Conservation (phyloP, 176 grass and related monocot genomes). For the Paspalum notatum region DNA sequence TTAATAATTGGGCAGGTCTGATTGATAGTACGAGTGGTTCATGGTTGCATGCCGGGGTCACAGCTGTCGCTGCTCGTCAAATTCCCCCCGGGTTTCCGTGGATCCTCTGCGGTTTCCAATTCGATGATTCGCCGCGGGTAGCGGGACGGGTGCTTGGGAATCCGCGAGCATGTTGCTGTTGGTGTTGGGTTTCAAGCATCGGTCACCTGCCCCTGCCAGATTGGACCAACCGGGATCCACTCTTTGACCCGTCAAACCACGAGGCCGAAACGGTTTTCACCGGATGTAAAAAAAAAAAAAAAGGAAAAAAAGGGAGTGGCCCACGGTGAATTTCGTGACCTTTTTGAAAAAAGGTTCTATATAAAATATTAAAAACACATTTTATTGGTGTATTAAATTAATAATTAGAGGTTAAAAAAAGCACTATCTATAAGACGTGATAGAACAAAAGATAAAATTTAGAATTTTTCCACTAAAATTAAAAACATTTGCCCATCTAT, state of each 20-base stretch:
- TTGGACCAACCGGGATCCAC: background rate
- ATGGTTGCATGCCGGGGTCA: conserved; percentile 30
- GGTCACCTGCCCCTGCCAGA: background rate
- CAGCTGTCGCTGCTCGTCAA: conserved; percentile 43
- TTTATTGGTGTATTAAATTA: too few relatives aligned
- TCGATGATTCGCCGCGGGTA: background rate
- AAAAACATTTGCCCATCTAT: too few relatives aligned
- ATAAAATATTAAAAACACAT: too few relatives aligned
- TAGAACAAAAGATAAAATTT: too few relatives aligned
- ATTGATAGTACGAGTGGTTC: too few relatives aligned
- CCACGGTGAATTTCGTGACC: too few relatives aligned
- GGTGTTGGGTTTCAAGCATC: background rate
- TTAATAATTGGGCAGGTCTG: conserved; percentile 12
- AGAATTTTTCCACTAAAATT: too few relatives aligned
- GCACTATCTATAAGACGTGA: too few relatives aligned
- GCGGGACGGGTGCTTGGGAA: conserved; percentile 23
- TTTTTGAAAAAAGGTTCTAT: too few relatives aligned
- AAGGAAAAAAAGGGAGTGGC: too few relatives aligned
- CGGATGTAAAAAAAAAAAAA: too few relatives aligned
- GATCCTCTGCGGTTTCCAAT: conserved; percentile 40
- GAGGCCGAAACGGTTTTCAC: background rate
- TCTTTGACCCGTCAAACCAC: conserved; percentile 27
- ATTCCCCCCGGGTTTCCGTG: conserved; percentile 22
- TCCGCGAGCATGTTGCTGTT: conserved; percentile 30
- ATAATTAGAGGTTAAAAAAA: too few relatives aligned